phyloP scores from a whole-genome alignment of 108 stramenopile species.

The Nitzschia sp. region DNA sequence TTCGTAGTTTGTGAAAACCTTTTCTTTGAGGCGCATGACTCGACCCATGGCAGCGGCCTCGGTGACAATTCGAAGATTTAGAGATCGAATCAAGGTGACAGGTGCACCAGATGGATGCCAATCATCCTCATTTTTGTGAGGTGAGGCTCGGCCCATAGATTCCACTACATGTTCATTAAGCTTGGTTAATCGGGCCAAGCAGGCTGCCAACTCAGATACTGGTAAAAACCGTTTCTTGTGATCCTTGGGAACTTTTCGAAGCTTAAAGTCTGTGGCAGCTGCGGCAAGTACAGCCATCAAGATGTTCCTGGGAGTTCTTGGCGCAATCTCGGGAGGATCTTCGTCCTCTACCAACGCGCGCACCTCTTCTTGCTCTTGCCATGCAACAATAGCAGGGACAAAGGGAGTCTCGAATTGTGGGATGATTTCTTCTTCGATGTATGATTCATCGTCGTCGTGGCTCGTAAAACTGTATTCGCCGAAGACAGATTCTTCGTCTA shows the following conservation, averaged over 20 bases:
- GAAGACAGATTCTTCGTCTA: not conserved
- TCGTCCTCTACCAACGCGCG: not conserved
- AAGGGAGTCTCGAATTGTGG: conserved; percentile 11
- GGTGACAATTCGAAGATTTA: conserved; percentile 10
- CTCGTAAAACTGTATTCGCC: not conserved
- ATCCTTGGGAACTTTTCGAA: conserved; percentile 16
- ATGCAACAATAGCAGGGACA: conserved; percentile 3
- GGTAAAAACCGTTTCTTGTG: conserved; percentile 21
- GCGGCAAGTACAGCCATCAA: conserved; percentile 25
- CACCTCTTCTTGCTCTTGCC: conserved; percentile 8
- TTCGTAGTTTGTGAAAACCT: conserved; percentile 21
- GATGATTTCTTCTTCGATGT: conserved; percentile 14
- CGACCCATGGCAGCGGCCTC: conserved; percentile 36
- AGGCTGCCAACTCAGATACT: conserved; percentile 22
- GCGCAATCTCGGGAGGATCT: conserved; percentile 16
- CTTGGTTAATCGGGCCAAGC: conserved; percentile 27
- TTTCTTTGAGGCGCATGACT: conserved; percentile 21
- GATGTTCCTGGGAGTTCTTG: conserved; percentile 14
- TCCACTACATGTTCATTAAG: conserved; percentile 25
- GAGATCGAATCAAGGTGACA: conserved; percentile 10
- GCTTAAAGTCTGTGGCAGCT: conserved; percentile 15
- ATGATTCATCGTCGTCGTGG: conserved; percentile 2
- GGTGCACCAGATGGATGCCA: conserved; percentile 23
- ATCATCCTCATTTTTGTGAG: conserved; percentile 5
- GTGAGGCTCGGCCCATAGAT: conserved; percentile 6